Percentiles rank a stretch among this genome's conserved stretches.
phyloP scores from a whole-genome alignment of 2,329 filamentous ascomycete genomes.

The Aspergillus hortae region DNA sequence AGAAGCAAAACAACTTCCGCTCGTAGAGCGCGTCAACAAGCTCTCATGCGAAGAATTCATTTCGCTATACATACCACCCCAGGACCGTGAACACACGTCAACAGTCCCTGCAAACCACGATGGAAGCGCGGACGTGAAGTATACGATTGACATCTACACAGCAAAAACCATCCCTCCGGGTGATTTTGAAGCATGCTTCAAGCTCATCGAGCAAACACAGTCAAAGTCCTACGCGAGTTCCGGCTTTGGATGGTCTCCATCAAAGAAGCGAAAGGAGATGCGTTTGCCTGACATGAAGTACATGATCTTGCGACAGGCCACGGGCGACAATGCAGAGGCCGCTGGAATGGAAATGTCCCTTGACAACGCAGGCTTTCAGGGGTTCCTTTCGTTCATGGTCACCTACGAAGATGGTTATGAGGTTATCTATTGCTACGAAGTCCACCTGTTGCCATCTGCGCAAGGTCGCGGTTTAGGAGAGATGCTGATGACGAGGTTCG shows the following conservation, averaged over 20 bases:
- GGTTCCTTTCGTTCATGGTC: constrained; percentile 55
- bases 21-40: constrained; percentile 43
- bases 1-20: constrained; percentile 17
- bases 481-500: constrained; percentile 48
- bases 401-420: constrained; percentile 54
- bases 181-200: constrained; percentile 50
- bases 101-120: background rate
- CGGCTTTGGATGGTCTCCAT: constrained; percentile 52
- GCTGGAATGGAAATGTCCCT: background rate
- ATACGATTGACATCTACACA: constrained; percentile 29
- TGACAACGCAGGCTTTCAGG: constrained; percentile 21
- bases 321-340: background rate
- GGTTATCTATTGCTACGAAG: constrained; percentile 63
- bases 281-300: constrained; percentile 56
- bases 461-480: constrained; percentile 52
- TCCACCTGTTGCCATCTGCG: constrained; percentile 48
- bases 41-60: constrained; percentile 39
- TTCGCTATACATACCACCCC: constrained; percentile 26
- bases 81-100: constrained; percentile 1
- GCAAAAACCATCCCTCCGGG: constrained; percentile 33
- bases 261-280: constrained; percentile 57
- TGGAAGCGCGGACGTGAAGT: constrained; percentile 1
- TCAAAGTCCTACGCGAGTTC: constrained; percentile 50
- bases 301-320: constrained; percentile 43
- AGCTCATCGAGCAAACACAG: constrained; percentile 55